Evolutionary conservation across 2,329 filamentous ascomycete species (phyloP).

Genomic region (Aspergillus tamarii): DNA sequence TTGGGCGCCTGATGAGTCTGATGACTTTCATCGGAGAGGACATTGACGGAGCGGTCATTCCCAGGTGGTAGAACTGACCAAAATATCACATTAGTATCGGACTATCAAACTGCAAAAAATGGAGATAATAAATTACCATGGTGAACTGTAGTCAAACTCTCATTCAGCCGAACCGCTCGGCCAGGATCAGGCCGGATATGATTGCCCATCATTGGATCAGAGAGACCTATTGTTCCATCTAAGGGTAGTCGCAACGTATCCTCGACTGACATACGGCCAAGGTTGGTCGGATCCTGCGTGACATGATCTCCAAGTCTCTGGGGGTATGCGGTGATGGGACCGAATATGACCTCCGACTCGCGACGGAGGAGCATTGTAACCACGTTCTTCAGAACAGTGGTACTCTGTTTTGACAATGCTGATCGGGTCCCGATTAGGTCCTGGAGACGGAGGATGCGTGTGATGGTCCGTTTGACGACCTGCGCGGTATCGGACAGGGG

Average conservation of each 20-base stretch:
- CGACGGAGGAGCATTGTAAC: constrained; percentile 29
- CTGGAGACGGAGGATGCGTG: constrained; percentile 47
- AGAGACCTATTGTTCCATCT: constrained; percentile 16
- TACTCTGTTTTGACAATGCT: constrained; percentile 41
- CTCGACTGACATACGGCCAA: constrained; percentile 24
- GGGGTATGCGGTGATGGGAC: constrained; percentile 17
- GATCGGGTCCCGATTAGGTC: constrained; percentile 40
- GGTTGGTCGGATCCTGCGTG: constrained; percentile 1
- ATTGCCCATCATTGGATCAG: constrained; percentile 4
- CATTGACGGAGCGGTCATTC: constrained; percentile 12
- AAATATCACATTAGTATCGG: background rate
- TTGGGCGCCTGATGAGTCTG: background rate
- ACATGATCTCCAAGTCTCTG: background rate
- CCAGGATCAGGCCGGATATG: constrained; percentile 15
- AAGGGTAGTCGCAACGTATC: constrained; percentile 28
- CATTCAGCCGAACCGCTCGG: constrained; percentile 24
- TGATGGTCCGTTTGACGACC: constrained; percentile 47
- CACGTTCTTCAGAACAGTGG: constrained; percentile 27
- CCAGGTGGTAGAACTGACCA: constrained; percentile 16
- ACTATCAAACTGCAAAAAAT: no score
- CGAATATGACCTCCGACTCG: constrained; percentile 29
- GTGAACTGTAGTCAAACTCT: constrained; percentile 29
- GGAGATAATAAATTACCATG: constrained; percentile 19
- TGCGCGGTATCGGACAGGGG: constrained; percentile 48
- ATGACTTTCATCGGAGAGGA: background rate